phyloP scores from a whole-genome alignment of 306 rosid species.

The Hippophae rhamnoides region DNA sequence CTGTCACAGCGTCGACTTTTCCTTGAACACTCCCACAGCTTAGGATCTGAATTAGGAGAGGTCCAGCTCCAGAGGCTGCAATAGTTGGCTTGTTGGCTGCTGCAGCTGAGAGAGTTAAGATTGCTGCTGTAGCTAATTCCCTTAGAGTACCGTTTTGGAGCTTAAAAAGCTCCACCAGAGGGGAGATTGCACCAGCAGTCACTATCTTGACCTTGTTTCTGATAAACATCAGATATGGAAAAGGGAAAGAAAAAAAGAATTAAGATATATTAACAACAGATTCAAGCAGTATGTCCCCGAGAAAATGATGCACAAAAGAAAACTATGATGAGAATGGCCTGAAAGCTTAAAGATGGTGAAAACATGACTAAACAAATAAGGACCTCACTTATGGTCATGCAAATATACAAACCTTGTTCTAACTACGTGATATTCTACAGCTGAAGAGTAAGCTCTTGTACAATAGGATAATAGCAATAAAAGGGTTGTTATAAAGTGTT shows the following conservation, averaged over 20 bases:
- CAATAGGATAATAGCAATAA: no score
- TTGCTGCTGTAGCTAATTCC: constrained; percentile 84
- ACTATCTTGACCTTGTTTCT: constrained; percentile 85
- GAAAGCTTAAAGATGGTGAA: neutral
- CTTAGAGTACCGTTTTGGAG: constrained; percentile 42
- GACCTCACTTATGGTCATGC: no score
- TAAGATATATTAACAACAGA: constrained; percentile 15
- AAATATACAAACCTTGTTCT: no score
- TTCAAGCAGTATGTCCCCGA: constrained; percentile 12
- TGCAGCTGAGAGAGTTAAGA: constrained; percentile 76
- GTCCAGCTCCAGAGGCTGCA: constrained; percentile 71
- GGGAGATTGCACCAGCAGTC: constrained; percentile 67
- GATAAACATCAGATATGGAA: constrained; percentile 23
- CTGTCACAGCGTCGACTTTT: constrained; percentile 78
- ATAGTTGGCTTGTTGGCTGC: constrained; percentile 61
- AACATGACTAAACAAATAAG: no score
- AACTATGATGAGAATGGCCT: neutral
- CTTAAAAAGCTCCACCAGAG: constrained; percentile 73
- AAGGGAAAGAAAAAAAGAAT: constrained; percentile 15
- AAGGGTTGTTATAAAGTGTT: no score
- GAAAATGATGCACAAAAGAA: constrained; percentile 1
- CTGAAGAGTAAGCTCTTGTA: no score
- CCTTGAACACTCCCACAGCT: constrained; percentile 79
- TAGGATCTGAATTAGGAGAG: constrained; percentile 76
- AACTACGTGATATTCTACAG: no score